Percentiles rank a stretch among this genome's conserved stretches.
Conservation (phyloP, 768 basidiomycete species). For the Podaxis sp. region DNA sequence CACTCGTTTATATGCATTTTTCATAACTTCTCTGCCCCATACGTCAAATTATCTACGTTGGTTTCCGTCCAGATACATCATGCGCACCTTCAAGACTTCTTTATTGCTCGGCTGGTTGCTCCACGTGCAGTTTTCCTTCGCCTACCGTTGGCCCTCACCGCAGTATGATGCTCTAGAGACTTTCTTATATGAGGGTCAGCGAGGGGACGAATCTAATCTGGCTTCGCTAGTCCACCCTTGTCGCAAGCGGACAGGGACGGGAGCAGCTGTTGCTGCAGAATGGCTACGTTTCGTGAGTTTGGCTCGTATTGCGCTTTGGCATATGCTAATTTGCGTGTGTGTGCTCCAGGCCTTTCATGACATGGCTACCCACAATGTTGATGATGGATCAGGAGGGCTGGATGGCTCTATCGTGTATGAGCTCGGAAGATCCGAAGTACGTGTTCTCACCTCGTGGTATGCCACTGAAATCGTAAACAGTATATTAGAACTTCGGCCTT, state of each 20-base stretch:
- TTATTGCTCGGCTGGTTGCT: neutral
- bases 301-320: neutral
- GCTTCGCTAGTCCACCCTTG: constrained; percentile 32
- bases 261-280: constrained; percentile 30
- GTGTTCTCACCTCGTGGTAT: constrained; percentile 13
- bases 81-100: constrained; percentile 1
- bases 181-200: constrained; percentile 31
- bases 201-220: constrained; percentile 30
- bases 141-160: constrained; percentile 34
- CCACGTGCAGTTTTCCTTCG: constrained; percentile 6
- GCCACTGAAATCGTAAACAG: neutral
- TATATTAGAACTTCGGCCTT: constrained; percentile 41
- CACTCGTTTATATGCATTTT: constrained; percentile 15
- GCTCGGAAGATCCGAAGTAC: constrained; percentile 37
- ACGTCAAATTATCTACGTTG: neutral
- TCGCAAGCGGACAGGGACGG: constrained; percentile 27
- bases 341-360: constrained; percentile 45
- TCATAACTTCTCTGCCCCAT: neutral
- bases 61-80: neutral
- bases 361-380: constrained; percentile 43
- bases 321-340: neutral
- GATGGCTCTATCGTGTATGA: constrained; percentile 51
- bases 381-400: constrained; percentile 47
- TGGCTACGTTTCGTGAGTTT: constrained; percentile 34
- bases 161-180: constrained; percentile 35